These are phyloP conservation scores for Monilinia fructigena DNA, from an alignment of 2,329 filamentous ascomycete genomes.

Conservation along the genomic window DNA sequence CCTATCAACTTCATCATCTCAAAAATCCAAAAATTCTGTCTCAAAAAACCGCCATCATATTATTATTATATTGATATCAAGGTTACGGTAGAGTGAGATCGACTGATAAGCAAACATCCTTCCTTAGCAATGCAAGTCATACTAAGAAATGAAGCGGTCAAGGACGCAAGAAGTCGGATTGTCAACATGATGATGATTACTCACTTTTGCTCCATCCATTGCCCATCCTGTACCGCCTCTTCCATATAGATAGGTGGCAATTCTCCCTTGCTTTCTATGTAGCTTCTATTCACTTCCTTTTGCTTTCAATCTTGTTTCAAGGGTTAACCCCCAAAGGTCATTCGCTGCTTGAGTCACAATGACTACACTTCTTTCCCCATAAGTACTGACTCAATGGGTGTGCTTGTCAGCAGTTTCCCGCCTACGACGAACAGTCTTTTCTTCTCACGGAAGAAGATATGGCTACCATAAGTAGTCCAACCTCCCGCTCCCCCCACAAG, in stretches of 20 bases:
- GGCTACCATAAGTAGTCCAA: conserved; percentile 27
- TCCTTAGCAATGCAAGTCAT: conserved; percentile 16
- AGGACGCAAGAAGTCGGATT: conserved; percentile 18
- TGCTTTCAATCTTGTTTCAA: not conserved
- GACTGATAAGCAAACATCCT: conserved; percentile 22
- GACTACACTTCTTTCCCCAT: conserved; percentile 22
- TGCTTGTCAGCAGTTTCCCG: conserved; percentile 23
- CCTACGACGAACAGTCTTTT: conserved; percentile 25
- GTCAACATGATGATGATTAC: conserved; percentile 5
- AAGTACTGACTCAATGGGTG: conserved; percentile 21
- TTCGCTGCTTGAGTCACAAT: conserved; percentile 15
- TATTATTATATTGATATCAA: conserved; percentile 4
- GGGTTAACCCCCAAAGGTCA: not conserved
- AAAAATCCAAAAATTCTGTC: conserved; percentile 11
- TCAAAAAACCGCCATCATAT: conserved; percentile 11
- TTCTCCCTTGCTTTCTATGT: not conserved
- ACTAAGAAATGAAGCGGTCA: conserved; percentile 18
- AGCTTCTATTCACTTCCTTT: conserved; percentile 1
- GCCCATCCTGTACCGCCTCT: not conserved
- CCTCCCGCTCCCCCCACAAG: conserved; percentile 27
- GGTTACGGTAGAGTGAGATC: not conserved
- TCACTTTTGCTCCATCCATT: not conserved
- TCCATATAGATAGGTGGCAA: conserved; percentile 13
- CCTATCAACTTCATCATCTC: not conserved
- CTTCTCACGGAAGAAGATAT: conserved; percentile 28